Evolutionary conservation across 495 filamentous ascomycete species (phyloP).

Genomic region (Cetradonia linearis): DNA sequence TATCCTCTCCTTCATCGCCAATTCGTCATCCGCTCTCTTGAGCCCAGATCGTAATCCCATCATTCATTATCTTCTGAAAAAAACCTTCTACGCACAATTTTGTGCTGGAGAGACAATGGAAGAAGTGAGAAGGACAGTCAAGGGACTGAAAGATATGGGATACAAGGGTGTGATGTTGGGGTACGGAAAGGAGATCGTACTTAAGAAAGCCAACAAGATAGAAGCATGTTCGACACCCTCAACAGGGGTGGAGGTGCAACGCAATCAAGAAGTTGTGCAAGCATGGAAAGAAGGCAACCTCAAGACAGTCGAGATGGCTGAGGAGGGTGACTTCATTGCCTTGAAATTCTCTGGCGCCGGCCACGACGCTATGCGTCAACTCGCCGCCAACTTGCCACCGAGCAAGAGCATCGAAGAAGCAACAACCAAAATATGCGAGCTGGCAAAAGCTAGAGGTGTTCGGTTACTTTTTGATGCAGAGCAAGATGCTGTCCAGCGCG

Average conservation of each 20-base stretch:
- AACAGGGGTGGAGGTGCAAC: constrained; percentile 13
- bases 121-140: constrained; percentile 31
- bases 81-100: constrained; percentile 40
- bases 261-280: constrained; percentile 48
- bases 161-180: constrained; percentile 39
- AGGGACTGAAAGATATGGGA: constrained; percentile 33
- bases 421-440: constrained; percentile 65
- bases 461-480: constrained; percentile 84
- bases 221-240: constrained; percentile 27
- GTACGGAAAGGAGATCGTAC: constrained; percentile 39
- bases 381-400: constrained; percentile 49
- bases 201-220: constrained; percentile 30
- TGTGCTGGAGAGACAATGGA: constrained; percentile 36
- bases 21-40: constrained; percentile 47
- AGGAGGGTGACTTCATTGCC: constrained; percentile 72
- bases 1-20: constrained; percentile 57
- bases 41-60: constrained; percentile 37
- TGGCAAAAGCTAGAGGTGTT: constrained; percentile 60
- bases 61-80: constrained; percentile 34
- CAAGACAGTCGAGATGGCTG: constrained; percentile 63
- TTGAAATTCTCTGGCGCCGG: constrained; percentile 94
- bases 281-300: constrained; percentile 67
- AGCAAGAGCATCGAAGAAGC: constrained; percentile 53
- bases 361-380: constrained; percentile 53
- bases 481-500: constrained; percentile 66